Percentiles rank a stretch among this genome's conserved stretches.
Conservation (phyloP, 1,284 basidiomycete genomes). For the Agroathelia rolfsii region DNA sequence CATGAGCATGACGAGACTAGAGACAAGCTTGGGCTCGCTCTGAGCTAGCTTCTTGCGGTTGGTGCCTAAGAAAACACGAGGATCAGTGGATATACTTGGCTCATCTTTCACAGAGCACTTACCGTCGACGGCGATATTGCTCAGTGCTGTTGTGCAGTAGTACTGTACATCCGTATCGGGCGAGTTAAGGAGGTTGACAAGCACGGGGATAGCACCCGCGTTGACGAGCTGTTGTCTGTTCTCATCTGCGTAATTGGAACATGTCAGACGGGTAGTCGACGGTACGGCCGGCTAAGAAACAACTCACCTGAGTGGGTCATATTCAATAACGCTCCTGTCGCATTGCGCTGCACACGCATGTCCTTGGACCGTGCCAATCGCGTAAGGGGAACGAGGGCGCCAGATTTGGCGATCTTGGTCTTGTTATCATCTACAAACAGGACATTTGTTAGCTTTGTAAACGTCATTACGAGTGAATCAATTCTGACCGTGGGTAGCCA, state of each 20-base stretch:
- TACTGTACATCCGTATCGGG: constrained; percentile 99
- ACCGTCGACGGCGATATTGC: constrained; percentile 98
- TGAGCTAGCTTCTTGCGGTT: constrained; percentile 96
- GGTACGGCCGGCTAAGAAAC: constrained; percentile 4
- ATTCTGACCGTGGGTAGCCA: constrained; percentile 92
- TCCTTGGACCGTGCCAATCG: constrained; percentile 96
- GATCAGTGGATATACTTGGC: no score
- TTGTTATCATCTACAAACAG: constrained; percentile 93
- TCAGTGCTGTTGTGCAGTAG: constrained; percentile 97
- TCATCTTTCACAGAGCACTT: constrained; percentile 14
- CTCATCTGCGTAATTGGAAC: constrained; percentile 61
- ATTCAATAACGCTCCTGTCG: constrained; percentile 95
- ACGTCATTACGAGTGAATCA: no score
- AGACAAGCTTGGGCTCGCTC: constrained; percentile 91
- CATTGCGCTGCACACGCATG: constrained; percentile 98
- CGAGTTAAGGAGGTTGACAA: constrained; percentile 93
- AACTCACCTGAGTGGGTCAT: constrained; percentile 94
- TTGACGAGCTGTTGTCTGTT: constrained; percentile 98
- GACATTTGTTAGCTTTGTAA: no score
- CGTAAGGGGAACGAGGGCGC: constrained; percentile 93
- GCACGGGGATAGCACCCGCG: constrained; percentile 95
- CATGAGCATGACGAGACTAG: constrained; percentile 93
- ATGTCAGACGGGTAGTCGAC: constrained; percentile 7
- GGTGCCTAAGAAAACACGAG: constrained; percentile 39
- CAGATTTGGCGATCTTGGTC: constrained; percentile 99